Evolutionary conservation across 2,329 filamentous ascomycete genomes (phyloP), one percentile per base, ranked within the genome.

Genomic region (Colletotrichum tabaci): DNA sequence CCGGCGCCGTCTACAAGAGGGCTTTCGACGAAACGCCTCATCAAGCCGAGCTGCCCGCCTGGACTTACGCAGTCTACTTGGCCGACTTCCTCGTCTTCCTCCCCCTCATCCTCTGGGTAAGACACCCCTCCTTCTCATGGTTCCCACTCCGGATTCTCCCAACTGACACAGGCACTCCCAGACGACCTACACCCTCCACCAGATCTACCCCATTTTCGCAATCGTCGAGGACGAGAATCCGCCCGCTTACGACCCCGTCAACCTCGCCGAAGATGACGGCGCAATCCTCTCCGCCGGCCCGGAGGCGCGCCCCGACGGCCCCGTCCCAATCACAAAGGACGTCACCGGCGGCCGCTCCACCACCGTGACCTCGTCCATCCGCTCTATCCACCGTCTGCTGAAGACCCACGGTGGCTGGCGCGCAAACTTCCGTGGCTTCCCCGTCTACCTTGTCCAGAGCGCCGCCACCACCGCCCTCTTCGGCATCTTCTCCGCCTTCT

Each of bases 351-450:
- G 72, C 76, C 76, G 81, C 72, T 52, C 79, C 61, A 80, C 78
- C 72, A 83, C 84, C 73, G 80, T 88, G 75, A 89, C 87, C 23
- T 83, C 85, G 38, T 88, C 85, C 63, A 77, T 89, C 76, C 86
- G 87, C 75, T 82, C 83, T 76, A 87, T 84, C 69, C 81, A 84
- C 79, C 84, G 85, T 50, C 82, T 88, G 72, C 86, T 98, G 55
- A 85, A 86, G 74, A 83, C 88, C 57, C 83, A 89, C 74, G 91
- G 87, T 72, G 94, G 94, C 73, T 88, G 87, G 82, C 84, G 84
- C 71, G 88, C 92, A 69, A 86, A 89, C 77, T 92, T 94, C 87
- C 92, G 94, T 73, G 94, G 94, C 67, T 78, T 94, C 47, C 79
- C 83, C 68, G 88, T 86, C 78, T 80, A 80, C 63, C 12, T 89